Conservation (phyloP, 805 yeast genomes). For the Sugiyamaella qingdaonensis region DNA sequence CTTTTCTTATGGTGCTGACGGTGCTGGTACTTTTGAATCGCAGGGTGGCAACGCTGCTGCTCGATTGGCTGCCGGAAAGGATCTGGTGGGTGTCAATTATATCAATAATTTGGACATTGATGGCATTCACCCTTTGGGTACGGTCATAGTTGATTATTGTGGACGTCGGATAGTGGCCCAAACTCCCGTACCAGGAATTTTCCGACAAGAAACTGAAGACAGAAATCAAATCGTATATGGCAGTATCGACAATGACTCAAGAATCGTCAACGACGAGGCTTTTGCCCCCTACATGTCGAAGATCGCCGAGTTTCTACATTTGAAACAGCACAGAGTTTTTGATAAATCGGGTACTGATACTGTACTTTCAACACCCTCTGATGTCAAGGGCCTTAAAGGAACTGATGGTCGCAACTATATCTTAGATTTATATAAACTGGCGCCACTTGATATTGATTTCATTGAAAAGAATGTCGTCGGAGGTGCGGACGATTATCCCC, state of each 20-base stretch:
- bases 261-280: slow-evolving; percentile 46
- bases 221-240: slow-evolving; percentile 69
- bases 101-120: slow-evolving; percentile 61
- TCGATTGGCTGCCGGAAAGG: slow-evolving; percentile 72
- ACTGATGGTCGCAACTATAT: slow-evolving; percentile 80
- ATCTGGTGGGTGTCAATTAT: slow-evolving; percentile 64
- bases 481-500: slow-evolving; percentile 62
- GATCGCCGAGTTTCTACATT: slow-evolving; percentile 71
- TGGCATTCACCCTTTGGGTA: slow-evolving; percentile 66
- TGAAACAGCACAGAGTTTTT: slow-evolving; percentile 63
- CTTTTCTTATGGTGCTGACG: slow-evolving; percentile 73
- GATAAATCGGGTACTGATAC: slow-evolving; percentile 41
- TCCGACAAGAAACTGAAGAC: slow-evolving; percentile 42
- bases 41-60: slow-evolving; percentile 86
- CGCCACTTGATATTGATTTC: slow-evolving; percentile 81
- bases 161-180: slow-evolving; percentile 89
- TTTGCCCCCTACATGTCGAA: slow-evolving; percentile 55
- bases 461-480: slow-evolving; percentile 51
- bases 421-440: slow-evolving; percentile 75
- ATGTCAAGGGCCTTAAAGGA: slow-evolving; percentile 81
- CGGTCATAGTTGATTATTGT: slow-evolving; percentile 84
- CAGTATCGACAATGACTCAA: slow-evolving; percentile 49
- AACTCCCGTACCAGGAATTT: slow-evolving; percentile 93
- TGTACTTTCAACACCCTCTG: slow-evolving; percentile 64
- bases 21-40: slow-evolving; percentile 58